These are phyloP conservation scores for Suhomyces xylopsoci DNA, from an alignment of 805 yeast genomes.

Conservation along the genomic window DNA sequence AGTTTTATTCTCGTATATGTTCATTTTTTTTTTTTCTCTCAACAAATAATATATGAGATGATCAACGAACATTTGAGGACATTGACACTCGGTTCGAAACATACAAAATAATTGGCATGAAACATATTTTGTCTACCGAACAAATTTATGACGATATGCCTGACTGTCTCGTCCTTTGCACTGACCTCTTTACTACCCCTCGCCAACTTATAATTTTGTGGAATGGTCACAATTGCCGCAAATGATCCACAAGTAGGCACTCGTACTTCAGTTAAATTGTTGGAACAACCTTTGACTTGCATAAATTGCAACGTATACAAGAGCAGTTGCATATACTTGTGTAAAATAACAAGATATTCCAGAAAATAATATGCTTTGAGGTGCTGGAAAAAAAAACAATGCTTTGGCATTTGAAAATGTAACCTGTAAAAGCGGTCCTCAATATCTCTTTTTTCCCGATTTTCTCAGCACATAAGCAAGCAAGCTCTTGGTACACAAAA, in stretches of 20 bases:
- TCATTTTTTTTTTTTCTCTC: neutral
- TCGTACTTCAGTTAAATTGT: neutral
- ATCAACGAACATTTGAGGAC: neutral
- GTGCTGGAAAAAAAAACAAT: neutral
- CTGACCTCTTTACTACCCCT: neutral
- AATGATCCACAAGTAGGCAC: neutral
- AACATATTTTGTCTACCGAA: neutral
- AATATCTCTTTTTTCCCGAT: neutral
- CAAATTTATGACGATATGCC: neutral
- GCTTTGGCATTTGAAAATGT: neutral
- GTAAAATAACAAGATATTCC: neutral
- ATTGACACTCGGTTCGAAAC: neutral
- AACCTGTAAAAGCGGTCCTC: neutral
- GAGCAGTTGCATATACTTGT: neutral
- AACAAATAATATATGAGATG: neutral
- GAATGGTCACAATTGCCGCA: neutral
- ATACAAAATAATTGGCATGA: neutral
- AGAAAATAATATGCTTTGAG: neutral
- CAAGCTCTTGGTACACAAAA: neutral
- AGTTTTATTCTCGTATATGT: neutral
- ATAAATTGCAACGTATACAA: neutral
- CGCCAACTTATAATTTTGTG: neutral
- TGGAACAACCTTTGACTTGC: neutral
- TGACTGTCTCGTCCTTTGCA: neutral
- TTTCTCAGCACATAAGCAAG: neutral